These are phyloP conservation scores for Dentiscutata heterogama DNA, from an alignment of 371 early-diverging fungal species.

Conservation along the genomic window DNA sequence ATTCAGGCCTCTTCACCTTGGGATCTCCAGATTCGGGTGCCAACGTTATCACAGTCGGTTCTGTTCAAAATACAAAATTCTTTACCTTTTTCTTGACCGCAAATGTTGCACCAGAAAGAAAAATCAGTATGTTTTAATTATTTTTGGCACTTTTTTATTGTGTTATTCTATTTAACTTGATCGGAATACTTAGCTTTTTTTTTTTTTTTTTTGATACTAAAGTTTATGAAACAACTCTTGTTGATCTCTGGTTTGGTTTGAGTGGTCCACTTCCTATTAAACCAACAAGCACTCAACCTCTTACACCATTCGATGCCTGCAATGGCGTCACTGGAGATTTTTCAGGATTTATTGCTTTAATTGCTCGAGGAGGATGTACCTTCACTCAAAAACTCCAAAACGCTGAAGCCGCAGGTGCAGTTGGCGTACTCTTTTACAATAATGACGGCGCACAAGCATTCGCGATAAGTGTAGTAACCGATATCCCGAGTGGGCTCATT, in stretches of 20 bases:
- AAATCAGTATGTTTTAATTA: conserved; percentile 30
- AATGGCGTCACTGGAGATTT: conserved; percentile 31
- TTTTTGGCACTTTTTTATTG: not conserved
- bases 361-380: conserved; percentile 69
- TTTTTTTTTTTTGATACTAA: not conserved
- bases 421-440: conserved; percentile 65
- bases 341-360: conserved; percentile 65
- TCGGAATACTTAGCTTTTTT: too few relatives aligned
- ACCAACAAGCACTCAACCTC: not conserved
- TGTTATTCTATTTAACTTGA: too few relatives aligned
- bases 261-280: not conserved
- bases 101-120: conserved; percentile 32
- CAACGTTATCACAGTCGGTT: conserved; percentile 74
- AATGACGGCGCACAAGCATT: conserved; percentile 54
- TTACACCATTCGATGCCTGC: not conserved
- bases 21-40: conserved; percentile 72
- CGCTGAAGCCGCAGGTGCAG: conserved; percentile 71
- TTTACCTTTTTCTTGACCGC: conserved; percentile 48
- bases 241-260: not conserved
- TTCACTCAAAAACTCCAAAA: conserved; percentile 60
- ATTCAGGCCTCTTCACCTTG: conserved; percentile 69
- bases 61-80: conserved; percentile 69
- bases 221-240: not conserved
- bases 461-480: not conserved
- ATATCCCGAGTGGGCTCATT: conserved; percentile 55